Conservation (phyloP, 1,284 basidiomycete species). For the Gymnopus androsaceus region DNA sequence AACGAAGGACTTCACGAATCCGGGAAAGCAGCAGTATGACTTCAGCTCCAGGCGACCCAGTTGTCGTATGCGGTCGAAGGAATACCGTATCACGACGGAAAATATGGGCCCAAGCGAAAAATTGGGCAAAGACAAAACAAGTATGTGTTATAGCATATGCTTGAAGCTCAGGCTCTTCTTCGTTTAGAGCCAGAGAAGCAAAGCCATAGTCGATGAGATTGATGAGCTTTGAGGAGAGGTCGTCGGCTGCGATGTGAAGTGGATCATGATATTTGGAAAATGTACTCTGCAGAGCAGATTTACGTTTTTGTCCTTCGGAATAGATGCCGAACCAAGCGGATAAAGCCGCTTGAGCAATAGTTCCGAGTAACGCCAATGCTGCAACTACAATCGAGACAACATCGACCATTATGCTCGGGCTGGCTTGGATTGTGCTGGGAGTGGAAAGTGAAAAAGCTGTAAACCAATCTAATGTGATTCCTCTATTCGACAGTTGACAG, state of each 20-base stretch:
- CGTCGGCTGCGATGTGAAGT: constrained; percentile 10
- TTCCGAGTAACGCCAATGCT: constrained; percentile 6
- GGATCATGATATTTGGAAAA: constrained; percentile 12
- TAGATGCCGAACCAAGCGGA: constrained; percentile 5
- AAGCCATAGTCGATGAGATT: constrained; percentile 3
- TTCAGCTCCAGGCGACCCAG: background rate
- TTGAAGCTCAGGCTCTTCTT: background rate
- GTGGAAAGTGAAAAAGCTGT: too few relatives aligned
- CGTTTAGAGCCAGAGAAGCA: too few relatives aligned
- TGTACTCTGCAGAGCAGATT: background rate
- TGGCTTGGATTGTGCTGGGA: too few relatives aligned
- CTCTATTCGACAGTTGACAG: too few relatives aligned
- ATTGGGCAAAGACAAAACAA: constrained; percentile 12
- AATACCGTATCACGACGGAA: constrained; percentile 11
- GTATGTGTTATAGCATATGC: constrained; percentile 7
- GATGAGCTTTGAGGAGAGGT: constrained; percentile 11
- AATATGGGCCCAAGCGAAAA: constrained; percentile 13
- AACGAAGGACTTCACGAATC: constrained; percentile 6
- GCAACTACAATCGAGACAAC: constrained; percentile 6
- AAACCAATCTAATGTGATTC: too few relatives aligned
- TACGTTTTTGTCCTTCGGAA: constrained; percentile 10
- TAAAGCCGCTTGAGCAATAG: constrained; percentile 1
- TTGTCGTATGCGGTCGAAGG: background rate
- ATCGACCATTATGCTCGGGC: too few relatives aligned
- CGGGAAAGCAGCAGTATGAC: background rate